phyloP scores from a whole-genome alignment of 495 filamentous ascomycete genomes.

The Neurospora sp. region DNA sequence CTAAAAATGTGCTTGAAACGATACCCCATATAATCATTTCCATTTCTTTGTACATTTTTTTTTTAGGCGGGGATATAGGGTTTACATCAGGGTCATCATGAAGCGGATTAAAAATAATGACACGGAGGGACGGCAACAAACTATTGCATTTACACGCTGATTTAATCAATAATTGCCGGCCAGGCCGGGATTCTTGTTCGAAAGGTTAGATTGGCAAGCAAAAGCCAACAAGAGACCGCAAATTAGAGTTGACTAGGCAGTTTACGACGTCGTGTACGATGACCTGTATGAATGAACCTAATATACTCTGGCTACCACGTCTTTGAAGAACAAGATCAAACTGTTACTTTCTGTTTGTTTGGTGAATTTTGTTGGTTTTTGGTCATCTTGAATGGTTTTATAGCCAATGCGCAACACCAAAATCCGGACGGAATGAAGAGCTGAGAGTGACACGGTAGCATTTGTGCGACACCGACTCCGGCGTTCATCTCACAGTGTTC shows the following conservation, averaged over 20 bases:
- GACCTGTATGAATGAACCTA: neutral
- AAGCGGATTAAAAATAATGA: slow-evolving; percentile 12
- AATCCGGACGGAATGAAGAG: neutral
- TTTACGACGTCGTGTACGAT: neutral
- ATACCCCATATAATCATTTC: slow-evolving; percentile 1
- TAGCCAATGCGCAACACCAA: neutral
- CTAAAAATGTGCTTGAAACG: slow-evolving; percentile 8
- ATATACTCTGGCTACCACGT: neutral
- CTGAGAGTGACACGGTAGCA: neutral
- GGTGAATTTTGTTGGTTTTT: neutral
- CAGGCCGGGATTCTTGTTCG: neutral
- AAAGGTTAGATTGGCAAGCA: neutral
- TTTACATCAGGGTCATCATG: slow-evolving; percentile 6
- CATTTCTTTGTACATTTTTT: slow-evolving; percentile 10
- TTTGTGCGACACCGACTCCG: neutral
- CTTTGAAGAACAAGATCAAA: neutral
- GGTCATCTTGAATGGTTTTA: neutral
- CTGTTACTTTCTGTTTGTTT: neutral
- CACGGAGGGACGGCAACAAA: neutral
- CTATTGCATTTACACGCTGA: slow-evolving; percentile 5
- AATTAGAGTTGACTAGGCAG: neutral
- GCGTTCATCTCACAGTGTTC: neutral
- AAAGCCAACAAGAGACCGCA: neutral
- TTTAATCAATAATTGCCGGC: slow-evolving; percentile 11
- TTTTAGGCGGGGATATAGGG: slow-evolving; percentile 7